Evolutionary conservation across 2,329 filamentous ascomycete species (phyloP), one percentile per base, ranked within the genome.

Genomic region (Ophiocordyceps camponoti-leonardi): DNA sequence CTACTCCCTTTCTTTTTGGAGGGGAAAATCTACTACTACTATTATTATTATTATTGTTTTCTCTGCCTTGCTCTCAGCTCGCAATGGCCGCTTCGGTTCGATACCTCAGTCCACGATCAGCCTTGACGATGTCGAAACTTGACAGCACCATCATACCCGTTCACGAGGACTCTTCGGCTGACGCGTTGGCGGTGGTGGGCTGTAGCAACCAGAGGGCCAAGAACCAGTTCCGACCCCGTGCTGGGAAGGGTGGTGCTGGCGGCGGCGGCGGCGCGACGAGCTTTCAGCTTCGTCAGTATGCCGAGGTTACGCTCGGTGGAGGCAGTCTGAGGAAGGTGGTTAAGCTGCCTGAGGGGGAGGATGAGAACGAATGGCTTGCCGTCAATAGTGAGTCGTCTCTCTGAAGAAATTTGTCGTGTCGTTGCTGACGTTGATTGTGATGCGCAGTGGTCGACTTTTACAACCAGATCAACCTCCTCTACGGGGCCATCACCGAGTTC

Each of bases 401-500:
- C n/a, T n/a, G n/a, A n/a, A n/a, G n/a, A n/a, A n/a, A n/a, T n/a
- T n/a, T n/a, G n/a, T n/a, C n/a, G n/a, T n/a, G n/a, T n/a, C n/a
- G n/a, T 40, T n/a, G 6, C 18, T 28, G 14, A 12, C n/a, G 6
- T 3, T 35, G 31, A 14, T 28, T 2, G 22, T 10, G 26, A 28
- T 28, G 11, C 26, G 22, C 54, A 94, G 88, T 98, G 69, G 92
- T 98, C 69, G 92, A 98, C 67, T 98, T 98, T 67, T 98, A 98
- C 77, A 98, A 98, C 70, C 92, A 98, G 67, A 94, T 98, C 71
- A 98, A 98, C 67, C 76, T 98, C 33, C 81, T 98, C 48, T 98
- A 98, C 63, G 93, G 93, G 48, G 92, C 92, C 53, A 98, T 98
- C 61, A 98, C 92, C 49, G 92, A 98, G 61, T 98, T 98, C 67